Base-by-base conservation (phyloP, 2,329 filamentous ascomycete genomes). In the Capronia epimyces region DNA sequence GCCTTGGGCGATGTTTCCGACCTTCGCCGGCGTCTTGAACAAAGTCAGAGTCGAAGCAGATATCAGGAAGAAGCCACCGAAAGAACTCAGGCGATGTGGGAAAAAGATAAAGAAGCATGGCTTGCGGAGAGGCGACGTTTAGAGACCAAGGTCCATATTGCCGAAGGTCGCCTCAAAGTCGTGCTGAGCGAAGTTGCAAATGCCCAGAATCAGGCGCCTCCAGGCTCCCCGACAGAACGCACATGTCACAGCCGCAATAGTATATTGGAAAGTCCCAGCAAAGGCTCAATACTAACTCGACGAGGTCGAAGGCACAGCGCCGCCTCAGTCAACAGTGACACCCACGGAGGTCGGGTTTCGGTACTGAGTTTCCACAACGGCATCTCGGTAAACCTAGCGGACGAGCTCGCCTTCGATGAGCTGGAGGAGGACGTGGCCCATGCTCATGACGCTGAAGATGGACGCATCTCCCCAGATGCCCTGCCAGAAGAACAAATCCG, bases 81-180 rank as follows among this genome's bases (percentile, higher is more conserved):
- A 60, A 81, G 85, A 25, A 82, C 85, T 4, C 87, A 95, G 63
- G 78, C 83, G 46, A 76, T 89, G 52, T 96, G 89, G 87, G 83
- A 84, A 9, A 82, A 81, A 46, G 93, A 98, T 58, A 93, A 86
- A 65, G 83, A 91, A 48, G 74, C 75, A 1, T 97, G 90, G 89
- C 84, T 90, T 10, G 82, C 85, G 41, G 89, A 95, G 66, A 86
- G 82, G 62, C 83, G 90, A 48, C 86, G 81, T 49, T 78, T 88
- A 54, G 91, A 98, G 67, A 83, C 87, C 50, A 89, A 87, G 60
- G 72, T 95, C 12, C 90, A 97, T 66, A 79, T 96, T n/a, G 86
- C 89, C 1, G 93, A 98, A 70, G 87, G 79, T 24, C 83, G 91
- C 31, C 69, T 98, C 48, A 93, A 91, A 66, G 77, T 81, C 9